Conservation (phyloP, 495 filamentous ascomycete species). For the Trichoderma reesei region DNA sequence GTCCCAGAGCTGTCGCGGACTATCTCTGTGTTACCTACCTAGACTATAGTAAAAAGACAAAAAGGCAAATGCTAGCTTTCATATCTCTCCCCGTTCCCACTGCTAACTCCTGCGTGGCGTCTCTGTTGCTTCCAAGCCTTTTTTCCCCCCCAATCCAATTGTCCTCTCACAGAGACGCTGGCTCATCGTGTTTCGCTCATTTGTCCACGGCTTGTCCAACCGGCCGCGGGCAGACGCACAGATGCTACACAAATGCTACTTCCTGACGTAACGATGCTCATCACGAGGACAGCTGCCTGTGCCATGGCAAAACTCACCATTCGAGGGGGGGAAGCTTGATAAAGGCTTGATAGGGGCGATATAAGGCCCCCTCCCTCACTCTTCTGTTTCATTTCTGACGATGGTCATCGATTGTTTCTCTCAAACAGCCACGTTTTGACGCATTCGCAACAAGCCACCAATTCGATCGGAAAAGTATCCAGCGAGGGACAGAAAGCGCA, state of each 20-base stretch:
- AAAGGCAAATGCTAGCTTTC: neutral
- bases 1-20: too few relatives aligned
- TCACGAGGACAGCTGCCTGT: constrained; percentile 4
- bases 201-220: neutral
- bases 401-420: neutral
- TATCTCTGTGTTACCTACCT: too few relatives aligned
- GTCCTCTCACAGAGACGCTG: neutral
- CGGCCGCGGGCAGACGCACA: neutral
- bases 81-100: neutral
- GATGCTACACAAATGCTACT: constrained; percentile 1
- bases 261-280: constrained; percentile 7
- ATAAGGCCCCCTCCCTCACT: neutral
- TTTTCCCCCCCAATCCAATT: neutral
- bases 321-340: too few relatives aligned
- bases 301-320: neutral
- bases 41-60: too few relatives aligned
- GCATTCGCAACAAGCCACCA: neutral
- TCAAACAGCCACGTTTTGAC: neutral
- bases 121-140: neutral
- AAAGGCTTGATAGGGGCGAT: neutral
- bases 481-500: neutral
- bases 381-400: neutral
- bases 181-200: neutral
- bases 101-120: neutral
- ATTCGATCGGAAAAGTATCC: neutral